Percentiles rank a stretch among this genome's conserved stretches.
These are phyloP conservation scores for Olyra latifolia DNA, from an alignment of 176 grass and related monocot species.

Conservation along the genomic window DNA sequence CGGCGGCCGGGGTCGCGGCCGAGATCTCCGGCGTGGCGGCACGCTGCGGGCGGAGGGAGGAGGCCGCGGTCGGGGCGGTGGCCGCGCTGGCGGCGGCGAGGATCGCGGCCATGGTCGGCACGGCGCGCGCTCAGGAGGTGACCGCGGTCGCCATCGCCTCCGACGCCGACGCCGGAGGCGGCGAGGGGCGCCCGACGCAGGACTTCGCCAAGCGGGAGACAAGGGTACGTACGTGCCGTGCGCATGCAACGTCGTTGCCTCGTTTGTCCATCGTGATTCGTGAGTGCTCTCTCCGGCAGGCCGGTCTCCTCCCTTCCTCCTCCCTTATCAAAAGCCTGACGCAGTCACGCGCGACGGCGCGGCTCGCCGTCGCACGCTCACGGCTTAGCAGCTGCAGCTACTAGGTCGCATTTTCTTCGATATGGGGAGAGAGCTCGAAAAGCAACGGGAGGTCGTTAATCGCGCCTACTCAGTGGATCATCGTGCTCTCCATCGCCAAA, in stretches of 20 bases:
- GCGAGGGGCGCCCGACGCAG: neutral
- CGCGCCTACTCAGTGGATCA: neutral
- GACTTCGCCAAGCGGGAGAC: conserved; percentile 49
- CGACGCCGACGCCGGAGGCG: conserved; percentile 6
- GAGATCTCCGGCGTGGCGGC: neutral
- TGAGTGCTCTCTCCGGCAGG: neutral
- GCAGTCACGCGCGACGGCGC: no score
- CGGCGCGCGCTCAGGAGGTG: conserved; percentile 49
- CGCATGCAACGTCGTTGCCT: neutral
- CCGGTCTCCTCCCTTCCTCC: no score
- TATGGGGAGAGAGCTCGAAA: neutral
- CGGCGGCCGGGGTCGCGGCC: conserved; percentile 15
- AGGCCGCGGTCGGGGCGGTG: conserved; percentile 3
- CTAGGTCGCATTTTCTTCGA: neutral
- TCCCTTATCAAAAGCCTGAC: no score
- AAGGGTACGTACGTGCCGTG: conserved; percentile 21
- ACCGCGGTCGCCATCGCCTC: conserved; percentile 39
- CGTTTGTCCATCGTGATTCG: no score
- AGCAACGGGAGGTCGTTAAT: neutral
- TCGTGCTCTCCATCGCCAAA: neutral
- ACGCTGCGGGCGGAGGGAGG: conserved; percentile 33
- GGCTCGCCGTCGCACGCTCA: no score
- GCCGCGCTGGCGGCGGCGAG: conserved; percentile 28
- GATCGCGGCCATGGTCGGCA: conserved; percentile 50
- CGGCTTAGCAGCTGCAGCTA: no score